These are phyloP conservation scores for Lachnellula suecica DNA, from an alignment of 2,329 filamentous ascomycete genomes.

Conservation along the genomic window DNA sequence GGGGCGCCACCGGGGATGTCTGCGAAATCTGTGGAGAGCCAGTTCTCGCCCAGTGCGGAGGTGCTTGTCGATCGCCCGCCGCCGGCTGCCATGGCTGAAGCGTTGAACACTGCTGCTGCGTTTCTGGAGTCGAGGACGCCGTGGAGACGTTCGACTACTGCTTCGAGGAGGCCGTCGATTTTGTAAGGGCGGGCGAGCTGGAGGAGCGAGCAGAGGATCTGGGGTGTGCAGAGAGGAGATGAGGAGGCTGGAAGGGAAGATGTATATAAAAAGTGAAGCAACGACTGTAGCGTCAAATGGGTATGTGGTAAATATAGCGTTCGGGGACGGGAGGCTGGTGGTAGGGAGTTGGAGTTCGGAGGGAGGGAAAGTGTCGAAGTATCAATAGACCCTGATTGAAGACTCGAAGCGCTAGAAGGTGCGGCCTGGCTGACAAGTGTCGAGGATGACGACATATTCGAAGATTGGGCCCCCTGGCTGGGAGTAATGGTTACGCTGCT, in stretches of 20 bases:
- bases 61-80: conserved; percentile 77
- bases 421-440: conserved; percentile 38
- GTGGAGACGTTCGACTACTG: conserved; percentile 88
- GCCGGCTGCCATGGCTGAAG: conserved; percentile 95
- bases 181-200: conserved; percentile 93
- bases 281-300: conserved; percentile 80
- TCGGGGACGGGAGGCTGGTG: conserved; percentile 70
- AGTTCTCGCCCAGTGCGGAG: conserved; percentile 49
- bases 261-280: conserved; percentile 92
- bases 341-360: conserved; percentile 47
- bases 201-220: conserved; percentile 91
- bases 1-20: conserved; percentile 25
- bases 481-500: conserved; percentile 86
- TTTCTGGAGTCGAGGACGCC: conserved; percentile 88
- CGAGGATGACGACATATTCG: conserved; percentile 46
- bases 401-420: conserved; percentile 10
- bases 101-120: conserved; percentile 95
- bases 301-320: conserved; percentile 94
- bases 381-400: conserved; percentile 12
- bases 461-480: conserved; percentile 50
- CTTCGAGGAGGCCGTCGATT: conserved; percentile 88
- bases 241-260: conserved; percentile 77
- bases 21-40: conserved; percentile 46
- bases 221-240: conserved; percentile 83
- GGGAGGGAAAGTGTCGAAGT: conserved; percentile 18